Conservation (phyloP, 1,284 basidiomycete genomes). For the Melampsora americana region DNA sequence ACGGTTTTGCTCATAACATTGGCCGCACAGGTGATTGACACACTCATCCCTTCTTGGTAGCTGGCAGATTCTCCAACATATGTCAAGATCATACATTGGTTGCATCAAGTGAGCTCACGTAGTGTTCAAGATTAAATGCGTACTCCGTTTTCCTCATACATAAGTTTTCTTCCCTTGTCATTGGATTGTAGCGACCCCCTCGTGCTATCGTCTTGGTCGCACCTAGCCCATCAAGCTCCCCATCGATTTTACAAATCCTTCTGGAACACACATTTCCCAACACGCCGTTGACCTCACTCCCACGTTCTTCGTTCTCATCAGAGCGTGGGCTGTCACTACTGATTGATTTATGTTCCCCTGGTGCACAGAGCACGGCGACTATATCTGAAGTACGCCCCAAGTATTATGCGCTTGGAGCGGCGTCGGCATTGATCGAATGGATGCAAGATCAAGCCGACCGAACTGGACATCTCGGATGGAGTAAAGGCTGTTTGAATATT, state of each 20-base stretch:
- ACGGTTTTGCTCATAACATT: background rate
- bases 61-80: slow-evolving; percentile 42
- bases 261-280: slow-evolving; percentile 31
- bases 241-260: slow-evolving; percentile 37
- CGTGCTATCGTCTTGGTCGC: slow-evolving; percentile 29
- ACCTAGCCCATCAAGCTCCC: slow-evolving; percentile 19
- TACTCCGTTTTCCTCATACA: background rate
- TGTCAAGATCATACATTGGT: slow-evolving; percentile 43
- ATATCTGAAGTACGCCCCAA: slow-evolving; percentile 27
- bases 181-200: slow-evolving; percentile 25
- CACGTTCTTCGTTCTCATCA: slow-evolving; percentile 25
- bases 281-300: slow-evolving; percentile 16
- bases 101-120: slow-evolving; percentile 34
- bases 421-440: slow-evolving; percentile 39
- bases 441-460: slow-evolving; percentile 22
- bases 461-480: slow-evolving; percentile 30
- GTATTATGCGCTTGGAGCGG: slow-evolving; percentile 43
- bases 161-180: background rate
- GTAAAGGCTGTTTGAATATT: slow-evolving; percentile 29
- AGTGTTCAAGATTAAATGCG: no score
- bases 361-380: slow-evolving; percentile 29
- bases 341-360: slow-evolving; percentile 11
- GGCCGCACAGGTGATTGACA: background rate
- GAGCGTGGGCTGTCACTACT: slow-evolving; percentile 25
- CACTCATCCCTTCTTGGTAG: background rate